phyloP scores from a whole-genome alignment of 441 rosid species.

The Pelargonium myrrhifolium region DNA sequence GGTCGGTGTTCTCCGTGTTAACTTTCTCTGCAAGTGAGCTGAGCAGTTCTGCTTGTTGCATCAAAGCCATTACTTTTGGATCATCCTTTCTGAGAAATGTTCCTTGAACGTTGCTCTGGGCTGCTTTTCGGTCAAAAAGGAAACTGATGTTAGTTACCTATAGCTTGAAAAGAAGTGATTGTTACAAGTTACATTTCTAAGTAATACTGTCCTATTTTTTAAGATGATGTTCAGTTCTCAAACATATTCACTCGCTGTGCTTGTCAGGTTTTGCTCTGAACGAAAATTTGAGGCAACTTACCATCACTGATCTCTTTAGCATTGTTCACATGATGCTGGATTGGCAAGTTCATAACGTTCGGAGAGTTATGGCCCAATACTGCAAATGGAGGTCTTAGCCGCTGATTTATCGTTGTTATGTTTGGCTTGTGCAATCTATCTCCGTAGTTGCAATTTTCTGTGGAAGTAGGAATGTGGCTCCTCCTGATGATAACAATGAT shows the following conservation, averaged over 20 bases:
- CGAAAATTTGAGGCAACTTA: slow-evolving; percentile 22
- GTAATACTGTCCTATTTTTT: background rate
- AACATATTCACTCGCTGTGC: background rate
- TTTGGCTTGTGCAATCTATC: slow-evolving; percentile 50
- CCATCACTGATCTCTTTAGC: slow-evolving; percentile 46
- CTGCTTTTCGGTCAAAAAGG: slow-evolving; percentile 30
- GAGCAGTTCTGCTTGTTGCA: slow-evolving; percentile 92
- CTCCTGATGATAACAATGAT: slow-evolving; percentile 41
- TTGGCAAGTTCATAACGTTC: slow-evolving; percentile 17
- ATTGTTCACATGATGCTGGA: slow-evolving; percentile 30
- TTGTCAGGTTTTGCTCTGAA: slow-evolving; percentile 8
- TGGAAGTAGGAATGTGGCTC: slow-evolving; percentile 44
- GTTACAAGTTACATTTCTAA: background rate
- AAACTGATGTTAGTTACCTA: slow-evolving; percentile 15
- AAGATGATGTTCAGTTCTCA: background rate
- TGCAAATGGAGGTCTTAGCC: slow-evolving; percentile 56
- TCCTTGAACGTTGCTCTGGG: slow-evolving; percentile 43
- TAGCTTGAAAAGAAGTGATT: background rate
- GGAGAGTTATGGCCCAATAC: slow-evolving; percentile 51
- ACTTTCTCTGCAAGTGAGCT: slow-evolving; percentile 75
- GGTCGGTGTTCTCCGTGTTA: slow-evolving; percentile 63
- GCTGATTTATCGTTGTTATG: slow-evolving; percentile 38
- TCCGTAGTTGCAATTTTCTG: slow-evolving; percentile 35
- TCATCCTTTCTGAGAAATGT: slow-evolving; percentile 77
- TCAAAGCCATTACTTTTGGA: slow-evolving; percentile 68